Conservation (phyloP, 2,329 filamentous ascomycete genomes). For the Grosmannia huntii region DNA sequence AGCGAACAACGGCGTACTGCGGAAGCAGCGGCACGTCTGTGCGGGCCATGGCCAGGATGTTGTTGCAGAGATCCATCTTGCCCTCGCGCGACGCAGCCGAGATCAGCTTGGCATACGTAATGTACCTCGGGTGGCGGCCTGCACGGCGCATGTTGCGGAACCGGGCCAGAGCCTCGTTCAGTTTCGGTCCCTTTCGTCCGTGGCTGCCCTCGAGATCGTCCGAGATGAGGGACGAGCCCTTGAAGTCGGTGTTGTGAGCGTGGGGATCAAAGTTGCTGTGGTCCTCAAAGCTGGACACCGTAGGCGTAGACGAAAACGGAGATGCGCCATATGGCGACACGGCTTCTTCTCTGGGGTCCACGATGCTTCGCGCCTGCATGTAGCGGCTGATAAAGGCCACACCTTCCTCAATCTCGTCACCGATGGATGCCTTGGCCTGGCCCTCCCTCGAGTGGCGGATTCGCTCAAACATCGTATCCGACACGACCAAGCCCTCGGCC, state of each 20-base stretch:
- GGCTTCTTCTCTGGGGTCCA: conserved; percentile 37
- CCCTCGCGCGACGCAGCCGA: conserved; percentile 75
- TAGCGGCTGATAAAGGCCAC: conserved; percentile 53
- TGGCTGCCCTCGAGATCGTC: conserved; percentile 76
- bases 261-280: conserved; percentile 64
- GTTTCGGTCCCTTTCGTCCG: conserved; percentile 56
- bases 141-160: conserved; percentile 89
- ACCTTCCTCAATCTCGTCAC: conserved; percentile 78
- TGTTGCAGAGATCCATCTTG: conserved; percentile 69
- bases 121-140: conserved; percentile 85
- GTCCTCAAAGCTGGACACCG: conserved; percentile 59
- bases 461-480: conserved; percentile 75
- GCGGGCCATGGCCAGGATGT: conserved; percentile 81
- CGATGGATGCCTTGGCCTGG: conserved; percentile 36
- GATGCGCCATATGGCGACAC: conserved; percentile 36
- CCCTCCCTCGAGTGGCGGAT: conserved; percentile 50
- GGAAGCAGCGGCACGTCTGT: conserved; percentile 74
- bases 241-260: conserved; percentile 80
- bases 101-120: conserved; percentile 94
- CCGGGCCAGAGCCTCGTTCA: conserved; percentile 69
- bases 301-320: conserved; percentile 40
- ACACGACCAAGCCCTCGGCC: conserved; percentile 66
- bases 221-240: conserved; percentile 80
- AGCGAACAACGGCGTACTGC: conserved; percentile 77
- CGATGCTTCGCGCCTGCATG: conserved; percentile 42